Percentiles rank a stretch among this genome's conserved stretches.
These are phyloP conservation scores for Cystobasidium sp. DNA, from an alignment of 1,284 basidiomycete species.

Conservation along the genomic window DNA sequence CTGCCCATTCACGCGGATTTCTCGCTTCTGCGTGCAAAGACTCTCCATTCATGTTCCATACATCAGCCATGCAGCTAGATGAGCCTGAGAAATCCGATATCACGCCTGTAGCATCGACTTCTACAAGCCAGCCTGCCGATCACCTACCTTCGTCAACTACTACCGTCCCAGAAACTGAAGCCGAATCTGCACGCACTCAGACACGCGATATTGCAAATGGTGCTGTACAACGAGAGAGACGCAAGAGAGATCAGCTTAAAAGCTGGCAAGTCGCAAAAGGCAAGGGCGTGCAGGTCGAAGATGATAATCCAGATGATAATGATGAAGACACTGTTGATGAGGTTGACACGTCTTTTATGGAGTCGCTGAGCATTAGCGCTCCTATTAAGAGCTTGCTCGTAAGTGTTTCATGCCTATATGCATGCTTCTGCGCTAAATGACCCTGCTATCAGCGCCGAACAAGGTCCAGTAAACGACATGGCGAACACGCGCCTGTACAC, in stretches of 20 bases:
- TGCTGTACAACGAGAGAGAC: slow-evolving; percentile 37
- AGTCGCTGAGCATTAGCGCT: slow-evolving; percentile 25
- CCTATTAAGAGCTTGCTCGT: slow-evolving; percentile 28
- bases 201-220: slow-evolving; percentile 39
- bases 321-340: slow-evolving; percentile 28
- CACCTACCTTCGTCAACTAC: too few species aligned
- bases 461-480: slow-evolving; percentile 23
- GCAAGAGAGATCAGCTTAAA: slow-evolving; percentile 33
- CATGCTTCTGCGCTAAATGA: neutral
- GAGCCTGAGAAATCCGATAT: neutral
- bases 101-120: slow-evolving; percentile 30
- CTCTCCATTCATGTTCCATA: slow-evolving; percentile 39
- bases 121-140: slow-evolving; percentile 10
- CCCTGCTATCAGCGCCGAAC: slow-evolving; percentile 16
- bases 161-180: neutral
- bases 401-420: neutral
- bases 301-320: slow-evolving; percentile 11
- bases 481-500: slow-evolving; percentile 33
- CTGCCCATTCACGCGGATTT: slow-evolving; percentile 17
- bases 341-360: slow-evolving; percentile 26
- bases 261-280: slow-evolving; percentile 28
- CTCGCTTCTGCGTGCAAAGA: slow-evolving; percentile 5
- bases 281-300: slow-evolving; percentile 16
- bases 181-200: neutral
- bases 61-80: slow-evolving; percentile 25